Conservation (phyloP, 768 basidiomycete genomes). For the Termitomyces sp. region DNA sequence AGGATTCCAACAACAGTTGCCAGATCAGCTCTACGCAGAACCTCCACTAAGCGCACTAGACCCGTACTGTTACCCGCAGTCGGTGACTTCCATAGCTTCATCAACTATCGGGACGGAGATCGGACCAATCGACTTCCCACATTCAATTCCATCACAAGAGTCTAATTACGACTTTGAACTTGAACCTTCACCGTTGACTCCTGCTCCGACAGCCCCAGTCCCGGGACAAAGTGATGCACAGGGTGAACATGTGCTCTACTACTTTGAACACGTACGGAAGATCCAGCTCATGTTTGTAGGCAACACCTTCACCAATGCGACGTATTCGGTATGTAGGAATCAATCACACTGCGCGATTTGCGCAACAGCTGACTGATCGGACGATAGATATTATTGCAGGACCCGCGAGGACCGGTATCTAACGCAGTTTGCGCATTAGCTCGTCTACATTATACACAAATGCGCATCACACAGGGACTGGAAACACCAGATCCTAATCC, state of each 20-base stretch:
- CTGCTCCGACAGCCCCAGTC: conserved; percentile 16
- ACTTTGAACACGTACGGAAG: conserved; percentile 69
- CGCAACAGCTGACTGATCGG: conserved; percentile 7
- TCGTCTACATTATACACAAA: conserved; percentile 61
- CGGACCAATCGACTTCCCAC: conserved; percentile 25
- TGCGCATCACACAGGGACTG: conserved; percentile 59
- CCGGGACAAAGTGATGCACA: conserved; percentile 40
- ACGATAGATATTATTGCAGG: conserved; percentile 49
- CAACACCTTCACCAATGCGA: conserved; percentile 57
- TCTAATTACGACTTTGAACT: conserved; percentile 31
- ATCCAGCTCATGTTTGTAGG: conserved; percentile 65
- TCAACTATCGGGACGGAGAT: conserved; percentile 25
- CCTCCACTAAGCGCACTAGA: conserved; percentile 25
- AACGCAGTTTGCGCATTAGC: conserved; percentile 76
- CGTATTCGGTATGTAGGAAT: conserved; percentile 53
- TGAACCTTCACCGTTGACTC: conserved; percentile 20
- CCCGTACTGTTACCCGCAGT: conserved; percentile 26
- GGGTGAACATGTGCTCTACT: conserved; percentile 65
- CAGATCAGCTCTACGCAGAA: conserved; percentile 31
- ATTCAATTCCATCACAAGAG: conserved; percentile 27
- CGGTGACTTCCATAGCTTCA: conserved; percentile 22
- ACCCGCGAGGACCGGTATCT: conserved; percentile 69
- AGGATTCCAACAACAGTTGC: conserved; percentile 33
- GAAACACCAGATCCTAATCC: conserved; percentile 50
- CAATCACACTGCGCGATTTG: neutral